Conservation (phyloP, 306 rosid species). For the Leucaena leucocephala region DNA sequence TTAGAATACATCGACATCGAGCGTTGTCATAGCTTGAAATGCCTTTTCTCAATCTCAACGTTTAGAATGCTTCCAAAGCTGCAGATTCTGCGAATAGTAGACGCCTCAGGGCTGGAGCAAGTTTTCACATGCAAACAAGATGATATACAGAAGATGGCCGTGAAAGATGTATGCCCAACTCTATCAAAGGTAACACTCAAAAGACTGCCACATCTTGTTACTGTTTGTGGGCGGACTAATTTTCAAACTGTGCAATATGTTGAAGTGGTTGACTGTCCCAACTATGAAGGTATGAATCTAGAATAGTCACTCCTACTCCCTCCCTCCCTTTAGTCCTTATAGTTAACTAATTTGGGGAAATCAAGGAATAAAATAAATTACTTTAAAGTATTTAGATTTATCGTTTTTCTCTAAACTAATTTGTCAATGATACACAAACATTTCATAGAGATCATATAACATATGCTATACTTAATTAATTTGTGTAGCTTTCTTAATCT, state of each 20-base stretch:
- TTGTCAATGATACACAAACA: too few species aligned
- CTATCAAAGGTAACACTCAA: neutral
- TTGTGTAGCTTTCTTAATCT: too few species aligned
- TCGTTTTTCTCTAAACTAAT: too few species aligned
- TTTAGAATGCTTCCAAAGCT: neutral
- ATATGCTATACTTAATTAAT: too few species aligned
- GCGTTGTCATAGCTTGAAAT: neutral
- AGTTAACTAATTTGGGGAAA: too few species aligned
- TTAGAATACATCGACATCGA: neutral
- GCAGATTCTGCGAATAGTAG: neutral
- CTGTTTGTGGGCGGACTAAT: neutral
- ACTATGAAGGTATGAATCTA: neutral
- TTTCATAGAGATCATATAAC: too few species aligned
- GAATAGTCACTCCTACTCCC: neutral
- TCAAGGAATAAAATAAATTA: too few species aligned
- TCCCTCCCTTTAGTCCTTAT: too few species aligned
- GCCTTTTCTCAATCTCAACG: neutral
- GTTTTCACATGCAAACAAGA: neutral
- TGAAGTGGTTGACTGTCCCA: neutral
- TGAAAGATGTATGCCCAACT: neutral
- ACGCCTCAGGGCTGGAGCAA: neutral
- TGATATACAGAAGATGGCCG: neutral
- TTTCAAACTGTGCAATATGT: neutral
- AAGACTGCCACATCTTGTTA: neutral
- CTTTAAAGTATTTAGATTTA: too few species aligned